phyloP scores from a whole-genome alignment of 495 filamentous ascomycete species.

The Elaphomyces granulatus region DNA sequence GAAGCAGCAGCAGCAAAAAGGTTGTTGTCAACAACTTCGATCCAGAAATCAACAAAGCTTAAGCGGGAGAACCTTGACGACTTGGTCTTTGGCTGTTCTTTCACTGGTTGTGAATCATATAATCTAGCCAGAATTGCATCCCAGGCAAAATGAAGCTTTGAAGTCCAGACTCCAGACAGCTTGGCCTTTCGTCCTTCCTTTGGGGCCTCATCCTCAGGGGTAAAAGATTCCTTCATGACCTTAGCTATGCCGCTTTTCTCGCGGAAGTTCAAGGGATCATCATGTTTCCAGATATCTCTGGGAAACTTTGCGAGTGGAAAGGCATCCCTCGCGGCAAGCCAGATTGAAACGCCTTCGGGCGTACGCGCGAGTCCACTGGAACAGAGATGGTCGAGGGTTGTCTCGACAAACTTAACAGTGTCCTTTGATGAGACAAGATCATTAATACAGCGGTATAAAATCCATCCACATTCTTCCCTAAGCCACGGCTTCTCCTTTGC shows the following conservation, averaged over 20 bases:
- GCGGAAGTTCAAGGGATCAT: constrained; percentile 48
- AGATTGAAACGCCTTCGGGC: constrained; percentile 78
- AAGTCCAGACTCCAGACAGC: constrained; percentile 61
- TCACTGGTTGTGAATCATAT: constrained; percentile 13
- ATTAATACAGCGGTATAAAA: constrained; percentile 38
- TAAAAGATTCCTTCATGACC: constrained; percentile 63
- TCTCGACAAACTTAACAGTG: constrained; percentile 35
- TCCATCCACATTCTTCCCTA: constrained; percentile 69
- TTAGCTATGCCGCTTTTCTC: constrained; percentile 51
- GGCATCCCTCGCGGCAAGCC: constrained; percentile 51
- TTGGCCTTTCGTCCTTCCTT: constrained; percentile 27
- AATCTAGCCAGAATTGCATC: constrained; percentile 47
- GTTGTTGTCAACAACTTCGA: constrained; percentile 69
- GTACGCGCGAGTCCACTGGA: constrained; percentile 54
- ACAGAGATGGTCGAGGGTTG: constrained; percentile 45
- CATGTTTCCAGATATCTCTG: constrained; percentile 54
- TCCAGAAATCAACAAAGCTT: constrained; percentile 70
- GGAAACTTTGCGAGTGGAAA: constrained; percentile 54
- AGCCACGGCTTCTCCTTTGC: constrained; percentile 69
- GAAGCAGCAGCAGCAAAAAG: constrained; percentile 70
- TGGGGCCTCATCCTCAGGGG: constrained; percentile 32
- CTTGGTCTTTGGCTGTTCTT: constrained; percentile 16
- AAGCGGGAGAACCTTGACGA: constrained; percentile 22
- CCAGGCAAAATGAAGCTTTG: constrained; percentile 83
- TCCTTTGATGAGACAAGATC: constrained; percentile 26